Percentiles rank a stretch among this genome's conserved stretches.
Evolutionary conservation across 164 flowering plant genomes (phyloP).

Genomic region (Vitis labrusca): DNA sequence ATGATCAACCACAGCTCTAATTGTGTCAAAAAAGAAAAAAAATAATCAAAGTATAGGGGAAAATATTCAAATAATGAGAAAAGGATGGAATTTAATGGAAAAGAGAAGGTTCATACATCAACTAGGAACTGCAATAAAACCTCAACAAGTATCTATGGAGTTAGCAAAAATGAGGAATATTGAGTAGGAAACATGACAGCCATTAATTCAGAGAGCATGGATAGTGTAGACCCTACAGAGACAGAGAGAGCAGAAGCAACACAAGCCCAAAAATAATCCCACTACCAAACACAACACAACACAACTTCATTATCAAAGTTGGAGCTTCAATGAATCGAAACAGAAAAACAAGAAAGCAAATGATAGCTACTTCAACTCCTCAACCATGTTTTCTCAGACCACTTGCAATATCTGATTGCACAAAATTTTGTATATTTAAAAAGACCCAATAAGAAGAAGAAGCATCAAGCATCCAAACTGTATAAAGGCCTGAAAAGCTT

Average conservation of each 20-base stretch:
- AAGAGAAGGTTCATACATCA: constrained; percentile 5
- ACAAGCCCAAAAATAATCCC: constrained; percentile 21
- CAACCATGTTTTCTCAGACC: too few species aligned
- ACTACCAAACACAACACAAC: constrained; percentile 28
- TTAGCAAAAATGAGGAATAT: constrained; percentile 27
- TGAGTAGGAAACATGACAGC: constrained; percentile 22
- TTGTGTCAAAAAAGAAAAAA: too few species aligned
- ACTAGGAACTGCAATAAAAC: constrained; percentile 11
- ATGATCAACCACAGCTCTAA: constrained; percentile 7
- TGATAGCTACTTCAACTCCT: constrained; percentile 6
- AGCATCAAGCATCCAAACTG: constrained; percentile 29
- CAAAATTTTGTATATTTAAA: too few species aligned
- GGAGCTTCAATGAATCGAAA: constrained; percentile 2
- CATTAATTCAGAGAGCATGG: constrained; percentile 34
- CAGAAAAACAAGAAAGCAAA: constrained; percentile 2
- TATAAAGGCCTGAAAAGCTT: constrained; percentile 19
- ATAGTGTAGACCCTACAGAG: constrained; percentile 39
- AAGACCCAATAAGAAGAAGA: constrained; percentile 1
- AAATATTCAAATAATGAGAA: neutral
- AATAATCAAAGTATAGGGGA: neutral
- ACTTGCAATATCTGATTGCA: too few species aligned
- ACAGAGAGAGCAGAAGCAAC: constrained; percentile 5
- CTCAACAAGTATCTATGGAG: constrained; percentile 25
- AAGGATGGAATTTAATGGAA: neutral
- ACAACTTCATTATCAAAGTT: constrained; percentile 29